Conservation (phyloP, 2,329 filamentous ascomycete genomes). For the Xylogone sp. region DNA sequence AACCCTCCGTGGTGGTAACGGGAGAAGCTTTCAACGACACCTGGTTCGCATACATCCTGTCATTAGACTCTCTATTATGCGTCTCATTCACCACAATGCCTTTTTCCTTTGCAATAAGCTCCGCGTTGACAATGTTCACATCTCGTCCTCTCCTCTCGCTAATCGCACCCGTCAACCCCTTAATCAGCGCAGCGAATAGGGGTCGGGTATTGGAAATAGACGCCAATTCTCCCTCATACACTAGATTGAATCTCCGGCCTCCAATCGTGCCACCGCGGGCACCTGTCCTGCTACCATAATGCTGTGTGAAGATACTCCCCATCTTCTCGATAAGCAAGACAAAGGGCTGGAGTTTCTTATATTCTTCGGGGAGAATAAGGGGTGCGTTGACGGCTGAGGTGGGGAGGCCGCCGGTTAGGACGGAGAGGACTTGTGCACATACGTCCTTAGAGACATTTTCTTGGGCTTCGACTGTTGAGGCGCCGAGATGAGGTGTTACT, state of each 20-base stretch:
- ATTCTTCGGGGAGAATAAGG: conserved; percentile 77
- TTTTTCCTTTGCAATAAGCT: conserved; percentile 70
- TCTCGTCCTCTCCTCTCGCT: conserved; percentile 62
- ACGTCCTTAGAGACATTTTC: conserved; percentile 82
- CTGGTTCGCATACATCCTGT: conserved; percentile 63
- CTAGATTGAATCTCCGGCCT: conserved; percentile 69
- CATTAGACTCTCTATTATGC: conserved; percentile 57
- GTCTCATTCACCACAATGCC: conserved; percentile 76
- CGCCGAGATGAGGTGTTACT: conserved; percentile 75
- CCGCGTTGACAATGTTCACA: conserved; percentile 81
- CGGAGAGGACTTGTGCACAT: conserved; percentile 73
- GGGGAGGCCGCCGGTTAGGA: conserved; percentile 68
- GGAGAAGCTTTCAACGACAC: conserved; percentile 55
- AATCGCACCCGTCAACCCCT: conserved; percentile 68
- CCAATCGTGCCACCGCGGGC: conserved; percentile 33
- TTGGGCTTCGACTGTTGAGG: conserved; percentile 77
- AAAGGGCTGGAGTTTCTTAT: conserved; percentile 72
- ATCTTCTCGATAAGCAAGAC: conserved; percentile 75
- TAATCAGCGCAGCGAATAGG: conserved; percentile 73
- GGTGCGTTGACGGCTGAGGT: conserved; percentile 78
- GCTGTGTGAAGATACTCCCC: conserved; percentile 75
- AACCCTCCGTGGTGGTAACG: conserved; percentile 30
- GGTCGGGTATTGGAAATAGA: conserved; percentile 71
- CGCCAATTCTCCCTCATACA: conserved; percentile 73
- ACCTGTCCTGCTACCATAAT: conserved; percentile 46